A percentile compares a stretch with the other conserved stretches of the same genome.
Evolutionary conservation across 1,284 basidiomycete species (phyloP).

Genomic region (Rugosomyces carneus): DNA sequence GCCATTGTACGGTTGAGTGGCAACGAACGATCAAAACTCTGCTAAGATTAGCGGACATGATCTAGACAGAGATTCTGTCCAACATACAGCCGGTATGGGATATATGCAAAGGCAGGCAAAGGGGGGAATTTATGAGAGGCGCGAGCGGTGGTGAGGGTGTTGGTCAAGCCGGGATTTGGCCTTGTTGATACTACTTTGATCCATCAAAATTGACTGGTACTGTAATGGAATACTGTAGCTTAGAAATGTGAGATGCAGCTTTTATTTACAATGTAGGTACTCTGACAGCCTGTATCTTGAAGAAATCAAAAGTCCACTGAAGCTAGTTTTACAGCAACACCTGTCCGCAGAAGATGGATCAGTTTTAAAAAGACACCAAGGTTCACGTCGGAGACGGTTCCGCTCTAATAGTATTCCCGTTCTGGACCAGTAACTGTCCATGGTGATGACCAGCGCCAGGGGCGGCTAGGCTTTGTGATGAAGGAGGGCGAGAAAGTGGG

Average conservation of each 20-base stretch:
- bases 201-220: neutral
- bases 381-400: conserved; percentile 23
- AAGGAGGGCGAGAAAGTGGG: conserved; percentile 27
- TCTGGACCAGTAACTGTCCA: conserved; percentile 20
- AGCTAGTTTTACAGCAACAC: conserved; percentile 3
- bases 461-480: conserved; percentile 27
- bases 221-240: too few relatives aligned
- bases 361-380: neutral
- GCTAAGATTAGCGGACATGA: conserved; percentile 12
- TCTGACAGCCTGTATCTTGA: conserved; percentile 1
- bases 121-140: neutral
- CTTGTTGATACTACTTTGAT: neutral
- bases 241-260: neutral
- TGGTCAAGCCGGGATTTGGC: neutral
- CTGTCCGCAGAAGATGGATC: neutral
- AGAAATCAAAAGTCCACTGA: conserved; percentile 4
- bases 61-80: conserved; percentile 12
- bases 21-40: conserved; percentile 7
- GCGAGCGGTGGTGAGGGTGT: neutral
- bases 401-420: conserved; percentile 26
- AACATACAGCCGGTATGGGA: conserved; percentile 11
- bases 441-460: conserved; percentile 12
- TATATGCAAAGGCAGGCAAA: neutral
- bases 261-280: conserved; percentile 8
- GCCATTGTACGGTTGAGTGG: conserved; percentile 26